Conservation (phyloP, 2,329 filamentous ascomycete species). For the Beauveria sp. region DNA sequence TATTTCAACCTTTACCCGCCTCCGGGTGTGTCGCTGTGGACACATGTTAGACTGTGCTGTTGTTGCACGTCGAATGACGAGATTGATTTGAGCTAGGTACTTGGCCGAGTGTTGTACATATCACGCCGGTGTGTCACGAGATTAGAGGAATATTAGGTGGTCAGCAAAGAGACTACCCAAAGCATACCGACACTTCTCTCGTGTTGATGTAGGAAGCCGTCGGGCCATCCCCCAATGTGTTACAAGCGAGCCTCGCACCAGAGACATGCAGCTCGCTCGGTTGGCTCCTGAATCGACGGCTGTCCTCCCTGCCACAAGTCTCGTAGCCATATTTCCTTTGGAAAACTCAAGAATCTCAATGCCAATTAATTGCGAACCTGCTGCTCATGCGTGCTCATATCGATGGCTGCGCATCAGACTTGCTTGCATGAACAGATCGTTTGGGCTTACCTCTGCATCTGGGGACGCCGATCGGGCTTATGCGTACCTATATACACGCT, state of each 20-base stretch:
- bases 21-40: neutral
- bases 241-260: constrained; percentile 10
- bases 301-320: neutral
- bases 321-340: neutral
- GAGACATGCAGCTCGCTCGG: constrained; percentile 1
- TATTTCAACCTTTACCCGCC: neutral
- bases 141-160: neutral
- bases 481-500: neutral
- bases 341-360: neutral
- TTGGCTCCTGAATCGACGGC: neutral
- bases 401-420: neutral
- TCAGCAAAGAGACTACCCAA: neutral
- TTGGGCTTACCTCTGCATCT: neutral
- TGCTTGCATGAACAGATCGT: neutral
- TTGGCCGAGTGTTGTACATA: neutral
- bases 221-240: neutral
- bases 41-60: neutral
- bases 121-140: neutral
- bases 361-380: neutral
- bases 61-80: constrained; percentile 1
- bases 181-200: neutral
- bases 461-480: neutral
- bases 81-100: neutral
- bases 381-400: neutral
- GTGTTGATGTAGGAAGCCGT: neutral